phyloP scores from a whole-genome alignment of 176 grass and related monocot genomes.

The Oryza meridionalis region DNA sequence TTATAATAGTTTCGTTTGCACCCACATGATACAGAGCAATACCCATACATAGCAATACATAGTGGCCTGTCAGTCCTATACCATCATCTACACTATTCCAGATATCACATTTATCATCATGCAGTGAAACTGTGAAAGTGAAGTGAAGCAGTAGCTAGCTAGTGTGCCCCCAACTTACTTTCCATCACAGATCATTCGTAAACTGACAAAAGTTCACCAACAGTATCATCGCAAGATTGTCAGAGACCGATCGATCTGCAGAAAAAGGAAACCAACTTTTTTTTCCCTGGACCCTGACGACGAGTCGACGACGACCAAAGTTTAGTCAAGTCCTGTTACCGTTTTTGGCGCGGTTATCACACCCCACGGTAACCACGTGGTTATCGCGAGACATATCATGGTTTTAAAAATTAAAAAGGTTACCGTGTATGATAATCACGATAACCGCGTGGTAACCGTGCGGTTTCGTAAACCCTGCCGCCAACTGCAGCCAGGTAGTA shows the following conservation, averaged over 20 bases:
- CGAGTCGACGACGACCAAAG: background rate
- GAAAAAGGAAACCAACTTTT: background rate
- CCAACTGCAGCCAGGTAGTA: background rate
- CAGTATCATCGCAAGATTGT: background rate
- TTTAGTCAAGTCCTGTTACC: too few relatives aligned
- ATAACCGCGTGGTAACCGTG: too few relatives aligned
- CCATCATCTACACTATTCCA: background rate
- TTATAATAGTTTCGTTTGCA: background rate
- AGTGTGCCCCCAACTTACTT: background rate
- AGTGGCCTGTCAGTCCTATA: too few relatives aligned
- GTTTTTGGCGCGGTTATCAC: too few relatives aligned
- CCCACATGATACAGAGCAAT: background rate
- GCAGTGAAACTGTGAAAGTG: background rate
- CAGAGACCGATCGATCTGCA: slow-evolving; percentile 15
- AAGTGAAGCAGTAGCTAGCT: background rate
- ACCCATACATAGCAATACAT: too few relatives aligned
- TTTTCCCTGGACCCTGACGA: slow-evolving; percentile 1
- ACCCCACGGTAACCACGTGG: too few relatives aligned
- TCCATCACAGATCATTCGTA: slow-evolving; percentile 1
- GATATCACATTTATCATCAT: background rate
- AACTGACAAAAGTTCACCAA: background rate
- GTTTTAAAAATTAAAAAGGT: too few relatives aligned
- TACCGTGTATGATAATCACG: too few relatives aligned
- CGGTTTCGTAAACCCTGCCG: background rate
- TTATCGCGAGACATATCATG: too few relatives aligned